These are phyloP conservation scores for Pseudopithomyces chartarum DNA, from an alignment of 2,329 filamentous ascomycete species.

Conservation along the genomic window DNA sequence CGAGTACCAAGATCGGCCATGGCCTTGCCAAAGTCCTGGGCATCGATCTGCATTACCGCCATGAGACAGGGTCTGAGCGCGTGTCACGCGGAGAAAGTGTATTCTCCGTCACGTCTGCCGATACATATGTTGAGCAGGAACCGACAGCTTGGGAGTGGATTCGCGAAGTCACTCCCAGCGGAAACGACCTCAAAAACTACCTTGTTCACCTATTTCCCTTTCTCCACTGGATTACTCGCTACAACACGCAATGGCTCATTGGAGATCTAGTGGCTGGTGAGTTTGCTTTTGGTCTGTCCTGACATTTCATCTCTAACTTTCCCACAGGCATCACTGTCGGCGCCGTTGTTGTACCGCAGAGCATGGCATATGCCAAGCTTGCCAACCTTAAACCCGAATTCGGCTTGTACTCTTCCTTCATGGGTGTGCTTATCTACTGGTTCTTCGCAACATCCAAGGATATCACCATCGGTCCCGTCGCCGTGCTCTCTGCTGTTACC, in stretches of 20 bases:
- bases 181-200: conserved; percentile 63
- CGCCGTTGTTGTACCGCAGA: conserved; percentile 84
- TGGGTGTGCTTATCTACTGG: conserved; percentile 95
- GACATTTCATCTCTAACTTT: background rate
- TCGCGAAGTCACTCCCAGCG: conserved; percentile 64
- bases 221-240: conserved; percentile 81
- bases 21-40: conserved; percentile 77
- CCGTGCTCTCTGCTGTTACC: conserved; percentile 89
- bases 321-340: conserved; percentile 69
- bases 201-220: conserved; percentile 81
- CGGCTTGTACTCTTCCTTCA: conserved; percentile 93
- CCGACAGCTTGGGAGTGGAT: conserved; percentile 79
- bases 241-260: conserved; percentile 86
- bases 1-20: conserved; percentile 67
- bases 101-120: conserved; percentile 72
- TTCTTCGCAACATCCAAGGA: conserved; percentile 98
- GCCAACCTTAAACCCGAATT: conserved; percentile 79
- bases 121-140: conserved; percentile 80
- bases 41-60: conserved; percentile 76
- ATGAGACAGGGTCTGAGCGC: conserved; percentile 63
- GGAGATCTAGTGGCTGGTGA: conserved; percentile 88
- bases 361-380: conserved; percentile 91
- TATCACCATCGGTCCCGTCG: conserved; percentile 95
- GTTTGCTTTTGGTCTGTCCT: conserved; percentile 27
- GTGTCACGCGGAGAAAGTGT: conserved; percentile 79